phyloP scores from a whole-genome alignment of 208 protist genomes.

The Strigomonas galati region DNA sequence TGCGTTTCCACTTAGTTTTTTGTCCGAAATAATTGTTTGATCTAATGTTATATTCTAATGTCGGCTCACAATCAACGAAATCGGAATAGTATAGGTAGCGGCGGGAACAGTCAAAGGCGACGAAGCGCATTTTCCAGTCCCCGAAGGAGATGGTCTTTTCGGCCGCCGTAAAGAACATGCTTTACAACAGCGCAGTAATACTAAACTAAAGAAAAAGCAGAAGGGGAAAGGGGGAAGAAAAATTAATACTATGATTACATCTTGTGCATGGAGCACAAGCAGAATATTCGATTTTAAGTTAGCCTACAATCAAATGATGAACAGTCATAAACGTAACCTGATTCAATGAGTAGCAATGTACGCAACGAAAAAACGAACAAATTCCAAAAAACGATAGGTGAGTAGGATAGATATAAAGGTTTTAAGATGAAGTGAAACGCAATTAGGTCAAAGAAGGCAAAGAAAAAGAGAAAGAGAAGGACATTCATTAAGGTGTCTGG shows the following conservation, averaged over 20 bases:
- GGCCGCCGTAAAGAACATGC: constrained; percentile 28
- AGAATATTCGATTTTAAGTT: not conserved
- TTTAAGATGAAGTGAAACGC: not conserved
- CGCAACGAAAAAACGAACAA: not conserved
- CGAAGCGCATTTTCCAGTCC: constrained; percentile 27
- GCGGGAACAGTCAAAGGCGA: constrained; percentile 34
- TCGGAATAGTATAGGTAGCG: constrained; percentile 42
- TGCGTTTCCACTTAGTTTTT: constrained; percentile 28
- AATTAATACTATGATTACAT: not conserved
- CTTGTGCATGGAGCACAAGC: not conserved
- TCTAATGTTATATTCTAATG: not conserved
- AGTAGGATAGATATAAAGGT: not conserved
- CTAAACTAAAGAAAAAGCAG: constrained; percentile 5
- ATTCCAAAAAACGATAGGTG: not conserved
- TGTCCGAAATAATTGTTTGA: constrained; percentile 8
- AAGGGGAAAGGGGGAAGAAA: constrained; percentile 3
- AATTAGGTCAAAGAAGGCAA: not conserved
- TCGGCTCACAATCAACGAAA: not conserved
- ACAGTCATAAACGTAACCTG: not conserved
- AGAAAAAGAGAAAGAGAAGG: constrained; percentile 3
- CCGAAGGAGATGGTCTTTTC: constrained; percentile 32
- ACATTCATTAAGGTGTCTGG: not conserved
- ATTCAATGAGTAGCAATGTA: not conserved
- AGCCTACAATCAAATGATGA: not conserved
- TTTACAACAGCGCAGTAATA: not conserved